Percentiles rank a stretch among this genome's conserved stretches.
These are phyloP conservation scores for Hericium alpestre DNA, from an alignment of 768 basidiomycete genomes.

Conservation along the genomic window DNA sequence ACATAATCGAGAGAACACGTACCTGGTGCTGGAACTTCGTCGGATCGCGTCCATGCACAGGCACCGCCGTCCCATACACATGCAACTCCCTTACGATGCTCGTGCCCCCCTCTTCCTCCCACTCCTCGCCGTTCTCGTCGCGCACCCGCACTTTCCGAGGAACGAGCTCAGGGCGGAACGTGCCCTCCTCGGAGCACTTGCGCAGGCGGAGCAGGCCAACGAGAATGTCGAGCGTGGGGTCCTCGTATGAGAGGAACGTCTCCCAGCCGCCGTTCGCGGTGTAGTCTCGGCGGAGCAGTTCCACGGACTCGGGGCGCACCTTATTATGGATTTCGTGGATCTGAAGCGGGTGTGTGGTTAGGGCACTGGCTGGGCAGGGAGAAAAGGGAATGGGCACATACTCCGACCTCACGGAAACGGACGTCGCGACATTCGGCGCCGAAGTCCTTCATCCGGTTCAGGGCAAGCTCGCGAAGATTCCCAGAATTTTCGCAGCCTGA, in stretches of 20 bases:
- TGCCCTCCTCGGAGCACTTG: slow-evolving; percentile 95
- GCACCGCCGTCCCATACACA: slow-evolving; percentile 98
- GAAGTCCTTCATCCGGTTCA: slow-evolving; percentile 98
- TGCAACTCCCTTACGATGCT: slow-evolving; percentile 94
- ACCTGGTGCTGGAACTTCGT: slow-evolving; percentile 97
- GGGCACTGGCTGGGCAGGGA: slow-evolving; percentile 1
- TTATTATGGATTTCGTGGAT: slow-evolving; percentile 99
- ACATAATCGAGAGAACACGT: slow-evolving; percentile 4
- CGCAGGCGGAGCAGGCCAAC: slow-evolving; percentile 85
- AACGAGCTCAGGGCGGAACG: slow-evolving; percentile 88
- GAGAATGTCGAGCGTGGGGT: slow-evolving; percentile 93
- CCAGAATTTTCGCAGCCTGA: slow-evolving; percentile 98
- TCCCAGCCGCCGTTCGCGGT: slow-evolving; percentile 98
- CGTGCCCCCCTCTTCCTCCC: slow-evolving; percentile 59
- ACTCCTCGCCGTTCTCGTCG: neutral
- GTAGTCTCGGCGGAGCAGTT: slow-evolving; percentile 92
- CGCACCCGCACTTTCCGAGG: slow-evolving; percentile 30
- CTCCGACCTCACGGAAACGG: slow-evolving; percentile 94
- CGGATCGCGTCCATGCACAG: slow-evolving; percentile 93
- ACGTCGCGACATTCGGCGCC: slow-evolving; percentile 97
- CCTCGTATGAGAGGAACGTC: slow-evolving; percentile 98
- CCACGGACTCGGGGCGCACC: slow-evolving; percentile 89
- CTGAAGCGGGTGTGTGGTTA: slow-evolving; percentile 28
- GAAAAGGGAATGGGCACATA: slow-evolving; percentile 29
- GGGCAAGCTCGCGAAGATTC: slow-evolving; percentile 88